Evolutionary conservation across 371 early-diverging fungal genomes (phyloP).

Genomic region (Actinomucor elegans): DNA sequence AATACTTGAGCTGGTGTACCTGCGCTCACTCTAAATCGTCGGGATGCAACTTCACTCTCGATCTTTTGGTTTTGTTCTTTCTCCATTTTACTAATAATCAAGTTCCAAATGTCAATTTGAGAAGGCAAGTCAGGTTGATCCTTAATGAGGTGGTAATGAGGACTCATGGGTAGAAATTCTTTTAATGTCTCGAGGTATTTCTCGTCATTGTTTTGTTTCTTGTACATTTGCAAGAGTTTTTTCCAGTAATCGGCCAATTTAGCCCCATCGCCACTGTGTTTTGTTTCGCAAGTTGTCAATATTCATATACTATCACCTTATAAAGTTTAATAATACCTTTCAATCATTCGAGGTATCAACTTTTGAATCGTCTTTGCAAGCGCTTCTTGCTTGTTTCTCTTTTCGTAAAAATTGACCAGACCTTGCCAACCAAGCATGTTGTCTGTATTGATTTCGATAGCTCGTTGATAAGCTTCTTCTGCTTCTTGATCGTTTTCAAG

Average conservation of each 20-base stretch:
- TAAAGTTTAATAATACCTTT: too few relatives aligned
- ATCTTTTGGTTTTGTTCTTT: constrained; percentile 56
- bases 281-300: neutral
- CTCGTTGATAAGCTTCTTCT: constrained; percentile 67
- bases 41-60: constrained; percentile 62
- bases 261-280: constrained; percentile 50
- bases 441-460: constrained; percentile 61
- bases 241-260: constrained; percentile 60
- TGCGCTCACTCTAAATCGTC: constrained; percentile 72
- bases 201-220: constrained; percentile 33
- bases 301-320: neutral
- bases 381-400: constrained; percentile 41
- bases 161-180: constrained; percentile 51
- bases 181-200: constrained; percentile 55
- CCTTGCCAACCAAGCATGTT: constrained; percentile 82
- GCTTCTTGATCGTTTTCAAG: constrained; percentile 64
- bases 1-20: constrained; percentile 61
- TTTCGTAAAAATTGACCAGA: constrained; percentile 60
- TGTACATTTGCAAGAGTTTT: constrained; percentile 55
- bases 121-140: constrained; percentile 41
- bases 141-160: constrained; percentile 47
- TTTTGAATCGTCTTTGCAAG: constrained; percentile 44
- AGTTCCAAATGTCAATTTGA: constrained; percentile 54
- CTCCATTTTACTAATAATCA: constrained; percentile 58
- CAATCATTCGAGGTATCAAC: constrained; percentile 31